Conservation (phyloP, 257 asterid genomes). For the Solanum bukasovii region DNA sequence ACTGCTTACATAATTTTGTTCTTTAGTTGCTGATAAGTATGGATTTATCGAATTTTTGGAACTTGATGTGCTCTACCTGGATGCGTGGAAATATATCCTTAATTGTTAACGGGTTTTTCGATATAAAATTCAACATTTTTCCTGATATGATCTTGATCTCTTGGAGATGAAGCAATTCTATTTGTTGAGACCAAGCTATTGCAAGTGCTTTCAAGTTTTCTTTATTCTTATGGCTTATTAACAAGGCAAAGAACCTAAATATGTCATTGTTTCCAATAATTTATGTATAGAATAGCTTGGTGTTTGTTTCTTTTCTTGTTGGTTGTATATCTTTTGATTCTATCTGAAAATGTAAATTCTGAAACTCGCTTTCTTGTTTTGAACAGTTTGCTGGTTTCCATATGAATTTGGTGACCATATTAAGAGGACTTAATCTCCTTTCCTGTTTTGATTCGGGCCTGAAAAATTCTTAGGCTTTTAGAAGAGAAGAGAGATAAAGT, state of each 20-base stretch:
- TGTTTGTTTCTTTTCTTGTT: conserved; percentile 4
- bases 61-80: too few species aligned
- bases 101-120: too few species aligned
- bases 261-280: not conserved
- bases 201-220: not conserved
- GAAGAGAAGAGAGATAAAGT: not conserved
- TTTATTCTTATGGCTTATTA: not conserved
- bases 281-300: not conserved
- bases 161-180: not conserved
- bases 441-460: conserved; percentile 41
- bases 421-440: conserved; percentile 18
- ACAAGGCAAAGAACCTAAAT: not conserved
- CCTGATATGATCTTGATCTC: not conserved
- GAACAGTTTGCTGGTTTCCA: conserved; percentile 8
- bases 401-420: conserved; percentile 46
- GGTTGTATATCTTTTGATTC: conserved; percentile 7
- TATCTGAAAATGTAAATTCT: not conserved
- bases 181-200: not conserved
- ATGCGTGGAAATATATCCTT: not conserved
- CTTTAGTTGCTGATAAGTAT: too few species aligned
- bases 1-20: too few species aligned
- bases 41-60: too few species aligned
- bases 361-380: not conserved
- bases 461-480: conserved; percentile 26
- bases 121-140: not conserved